Evolutionary conservation across 1,139 yeast genomes (phyloP), one percentile per base, ranked within the genome.

Genomic region (Pneumocystis wakefieldiae): DNA sequence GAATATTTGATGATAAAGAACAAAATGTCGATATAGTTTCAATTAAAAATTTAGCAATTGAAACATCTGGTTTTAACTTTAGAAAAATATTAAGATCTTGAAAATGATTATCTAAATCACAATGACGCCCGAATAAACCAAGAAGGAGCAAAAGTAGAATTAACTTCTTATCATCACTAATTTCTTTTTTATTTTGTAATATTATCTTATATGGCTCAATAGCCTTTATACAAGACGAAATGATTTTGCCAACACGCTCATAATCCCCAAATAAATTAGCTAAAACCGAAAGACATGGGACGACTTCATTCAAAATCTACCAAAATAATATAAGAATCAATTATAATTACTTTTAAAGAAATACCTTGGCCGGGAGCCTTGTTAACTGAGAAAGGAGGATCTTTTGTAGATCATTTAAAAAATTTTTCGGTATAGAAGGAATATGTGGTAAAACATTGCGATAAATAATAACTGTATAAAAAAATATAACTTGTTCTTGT

Each of bases 121-220:
- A 85, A 68, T 80, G 81, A 62, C 85, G 77, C 0, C 91, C 94
- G 73, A 88, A 82, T 62, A 81, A 80, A 0, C 95, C 90, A 12
- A 87, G 71, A 29, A 88, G 73, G 69, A 81, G 81, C 1, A 88
- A 71, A 6, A 88, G 72, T 66, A 86, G 78, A n/a, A 78, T 77
- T 3, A 84, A 69, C 67, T 80, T 83, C 0, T 78, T 75, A 81
- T 74, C 36, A 74, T 75, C 67, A 87, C 59, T 60, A 67, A 66
- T 24, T 66, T 63, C 3, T 60, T 63, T 12, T 67, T 61, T 8
- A 67, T 66, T n/a, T 58, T 60, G 15, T 14, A 39, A 19, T 15
- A 57, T 37, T 37, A 10, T 28, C 14, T 57, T 57, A 29, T 37
- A 37, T 10, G 42, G 42, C 4, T 37, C 41, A 14, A 57, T 57